Base-by-base conservation (phyloP, 495 filamentous ascomycete genomes). In the Daldinia bambusicola region DNA sequence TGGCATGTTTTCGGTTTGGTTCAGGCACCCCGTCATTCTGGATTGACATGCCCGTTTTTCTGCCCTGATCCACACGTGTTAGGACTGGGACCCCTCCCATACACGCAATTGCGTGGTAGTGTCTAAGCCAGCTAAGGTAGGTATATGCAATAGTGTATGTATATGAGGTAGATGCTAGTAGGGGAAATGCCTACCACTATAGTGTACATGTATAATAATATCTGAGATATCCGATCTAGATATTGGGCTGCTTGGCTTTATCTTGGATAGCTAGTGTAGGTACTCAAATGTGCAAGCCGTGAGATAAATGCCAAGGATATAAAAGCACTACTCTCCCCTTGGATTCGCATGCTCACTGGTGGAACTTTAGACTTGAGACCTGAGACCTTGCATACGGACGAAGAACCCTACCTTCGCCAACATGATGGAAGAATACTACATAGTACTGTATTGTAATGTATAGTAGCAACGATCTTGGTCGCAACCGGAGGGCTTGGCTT, bases 21-120 rank as follows among this genome's bases (percentile, higher is more conserved):
- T 72, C 70, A 72, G 65, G 70, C 56, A 69, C 70, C 51, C 65
- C 65, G 65, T 69, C 61, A 55, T 58, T 53, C 61, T 61, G 56
- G 70, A 64, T 58, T 72, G 66, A 53, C 70, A 69, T 66, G 70
- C 56, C 70, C 57, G 55, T 72, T 69, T 63, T 56, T 66, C 13
- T 55, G 38, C 55, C 65, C 45, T 68, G 64, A 65, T 72, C 70
- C 66, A 69, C 70, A 72, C 70, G 70, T 72, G 70, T 69, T 61
- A 66, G 70, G 55, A 62, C 68, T 58, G 65, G 59, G 55, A 55
- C 55, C 55, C 32, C 48, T 50, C 20, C 36, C 37, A 52, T 66
- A 38, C 26, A 16, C 30, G 31, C 26, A 16, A 32, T 14, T 34
- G 16, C 53, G 53, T 37, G 32, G 30, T 53, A 56, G 13, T 56